phyloP scores from a whole-genome alignment of 1,284 basidiomycete species.

The Exsudoporus floridanus region DNA sequence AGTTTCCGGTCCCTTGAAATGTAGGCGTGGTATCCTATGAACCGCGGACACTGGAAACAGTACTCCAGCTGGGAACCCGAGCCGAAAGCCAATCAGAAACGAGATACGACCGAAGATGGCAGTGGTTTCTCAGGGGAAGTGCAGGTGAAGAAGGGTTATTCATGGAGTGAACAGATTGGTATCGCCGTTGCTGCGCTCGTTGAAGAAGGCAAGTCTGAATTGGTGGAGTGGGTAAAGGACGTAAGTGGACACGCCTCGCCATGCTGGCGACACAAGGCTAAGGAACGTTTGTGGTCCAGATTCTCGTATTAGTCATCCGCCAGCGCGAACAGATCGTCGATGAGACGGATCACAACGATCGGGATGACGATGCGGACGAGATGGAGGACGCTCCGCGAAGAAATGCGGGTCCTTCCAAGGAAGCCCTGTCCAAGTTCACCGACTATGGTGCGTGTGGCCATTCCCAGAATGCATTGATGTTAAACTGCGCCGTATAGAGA shows the following conservation, averaged over 20 bases:
- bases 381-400: conserved; percentile 44
- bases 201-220: conserved; percentile 59
- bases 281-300: conserved; percentile 44
- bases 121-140: conserved; percentile 62
- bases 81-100: conserved; percentile 46
- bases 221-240: conserved; percentile 80
- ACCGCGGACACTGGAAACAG: conserved; percentile 81
- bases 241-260: conserved; percentile 45
- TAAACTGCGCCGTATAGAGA: conserved; percentile 46
- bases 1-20: neutral
- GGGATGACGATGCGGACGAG: conserved; percentile 44
- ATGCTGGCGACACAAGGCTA: conserved; percentile 25
- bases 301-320: conserved; percentile 63
- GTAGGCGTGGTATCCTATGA: conserved; percentile 88
- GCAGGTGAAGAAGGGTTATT: conserved; percentile 81
- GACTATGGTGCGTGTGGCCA: conserved; percentile 64
- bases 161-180: conserved; percentile 88
- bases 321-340: conserved; percentile 71
- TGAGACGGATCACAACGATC: conserved; percentile 57
- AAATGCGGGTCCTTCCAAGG: conserved; percentile 57
- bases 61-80: conserved; percentile 81
- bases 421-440: conserved; percentile 69
- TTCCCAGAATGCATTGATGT: neutral
- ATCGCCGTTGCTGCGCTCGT: conserved; percentile 77
- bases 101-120: conserved; percentile 44